Base-by-base conservation (phyloP, 768 basidiomycete species). In the Lentinula lateritia region DNA sequence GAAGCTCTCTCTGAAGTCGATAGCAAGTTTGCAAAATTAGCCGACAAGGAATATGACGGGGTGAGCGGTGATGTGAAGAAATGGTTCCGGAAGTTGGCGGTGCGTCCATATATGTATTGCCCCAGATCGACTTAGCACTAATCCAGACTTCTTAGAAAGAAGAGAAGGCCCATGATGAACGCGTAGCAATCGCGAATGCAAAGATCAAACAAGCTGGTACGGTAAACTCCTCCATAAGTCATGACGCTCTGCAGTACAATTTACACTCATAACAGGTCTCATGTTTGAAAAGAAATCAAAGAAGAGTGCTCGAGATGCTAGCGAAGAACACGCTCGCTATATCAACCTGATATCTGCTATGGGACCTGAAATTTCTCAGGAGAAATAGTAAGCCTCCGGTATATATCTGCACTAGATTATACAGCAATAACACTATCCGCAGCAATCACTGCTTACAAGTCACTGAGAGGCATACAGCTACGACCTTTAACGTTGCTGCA, bases 61-160 rank as follows among this genome's bases (percentile, higher is more conserved):
- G 75, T 91, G 54, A 85, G 83, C 64, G 71, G 76, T 35, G 90
- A 92, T 64, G 84, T 91, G 45, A 88, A 86, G 78, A 93, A 89
- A 67, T 92, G 90, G 90, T 87, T 92, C 78, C 92, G 89, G 83
- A 91, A 87, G 71, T 80, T 92, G 39, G 80, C 85, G 53, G 90
- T 92, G 67, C 66, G 88, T 74, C 35, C 55, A 32, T 60, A 46
- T 62, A 28, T 28, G 28, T 28, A 28, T 28, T 28, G 3, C 28
- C 28, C 28, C 3, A 28, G 28, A 28, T 28, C 28, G 28, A 28
- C 28, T 23, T 23, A 23, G 23, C 23, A 23, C 23, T 28, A 3
- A 28, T 28, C 28, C 28, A 28, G 28, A 45, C 61, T 10, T 20
- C 50, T 16, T 68, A 93, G 90, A 92, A 89, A 78, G 90, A 90